Base-by-base conservation (phyloP, 257 asterid species). In the Orobanche coerulescens region DNA sequence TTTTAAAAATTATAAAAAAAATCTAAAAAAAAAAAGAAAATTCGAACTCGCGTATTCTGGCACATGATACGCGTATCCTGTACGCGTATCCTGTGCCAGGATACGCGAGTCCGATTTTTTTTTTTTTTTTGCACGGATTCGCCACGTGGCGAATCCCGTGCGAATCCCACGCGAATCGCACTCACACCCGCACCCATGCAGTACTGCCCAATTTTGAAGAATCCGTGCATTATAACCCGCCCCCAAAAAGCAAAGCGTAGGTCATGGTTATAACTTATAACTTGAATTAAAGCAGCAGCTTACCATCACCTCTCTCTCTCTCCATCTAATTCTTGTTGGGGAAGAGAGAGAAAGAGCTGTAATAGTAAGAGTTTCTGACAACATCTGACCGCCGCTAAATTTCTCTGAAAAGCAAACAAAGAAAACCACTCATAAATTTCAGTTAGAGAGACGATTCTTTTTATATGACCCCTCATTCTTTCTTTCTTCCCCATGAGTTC, bases 401-500 rank as follows among this genome's bases (percentile, higher is more conserved):
- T n/a, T 66, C 79, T 73, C n/a, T 59, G 72, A 70, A 67, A 73
- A 58, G 20, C 75, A 64, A 66, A 67, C 75, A 48, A 57, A n/a
- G 37, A 47, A 46, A 64, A 64, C 46, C 14, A 37, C 55, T 64
- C 65, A 52, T 7, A 11, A 40, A 31, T 39, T 63, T 43, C 71
- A 31, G 73, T 66, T 61, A 31, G 14, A 47, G 12, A 47, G 8
- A 14, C 23, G 0, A 22, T 59, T 53, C 61, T 28, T 57, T 60
- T 33, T 47, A 51, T 52, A 58, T 22, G 39, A 14, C 34, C 28
- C 34, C 11, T 11, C 1, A n/a, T 19, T 54, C 19, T 44, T 22
- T 7, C 6, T 65, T 58, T 19, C 51, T 37, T 43, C n/a, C 4
- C 14, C 53, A 62, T 47, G 61, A 50, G 7, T 19, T 37, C 52